A percentile compares a stretch with the other conserved stretches of the same genome.
These are phyloP conservation scores for Elsinoe arachidis DNA, from an alignment of 2,329 filamentous ascomycete genomes.

Conservation along the genomic window DNA sequence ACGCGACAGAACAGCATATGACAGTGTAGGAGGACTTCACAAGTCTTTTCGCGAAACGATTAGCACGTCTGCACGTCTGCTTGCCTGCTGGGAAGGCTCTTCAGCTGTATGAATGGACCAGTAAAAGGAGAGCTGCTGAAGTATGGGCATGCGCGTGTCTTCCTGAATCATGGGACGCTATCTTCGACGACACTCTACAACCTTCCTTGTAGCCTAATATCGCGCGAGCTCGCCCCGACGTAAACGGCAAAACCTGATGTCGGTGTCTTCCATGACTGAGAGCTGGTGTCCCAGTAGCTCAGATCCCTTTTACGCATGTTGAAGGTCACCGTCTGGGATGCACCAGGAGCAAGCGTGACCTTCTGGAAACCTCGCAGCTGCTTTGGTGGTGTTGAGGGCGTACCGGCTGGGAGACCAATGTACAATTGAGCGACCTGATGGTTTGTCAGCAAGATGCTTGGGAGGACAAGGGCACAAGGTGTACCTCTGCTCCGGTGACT, in stretches of 20 bases:
- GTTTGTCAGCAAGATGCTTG: conserved; percentile 50
- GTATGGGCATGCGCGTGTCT: too few species aligned
- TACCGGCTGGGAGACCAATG: conserved; percentile 48
- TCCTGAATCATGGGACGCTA: too few species aligned
- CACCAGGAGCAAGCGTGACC: conserved; percentile 19
- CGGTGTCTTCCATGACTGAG: conserved; percentile 20
- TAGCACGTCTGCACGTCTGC: too few species aligned
- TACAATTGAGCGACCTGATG: conserved; percentile 51
- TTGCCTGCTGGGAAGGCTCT: too few species aligned
- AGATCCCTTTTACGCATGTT: conserved; percentile 15
- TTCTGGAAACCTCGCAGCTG: conserved; percentile 24
- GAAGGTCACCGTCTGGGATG: conserved; percentile 15
- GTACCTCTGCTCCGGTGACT: conserved; percentile 40
- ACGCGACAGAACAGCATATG: too few species aligned
- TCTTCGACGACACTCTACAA: background rate
- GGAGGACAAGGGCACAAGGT: conserved; percentile 46
- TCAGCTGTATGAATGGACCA: too few species aligned
- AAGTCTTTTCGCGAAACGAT: too few species aligned
- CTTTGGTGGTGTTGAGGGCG: conserved; percentile 22
- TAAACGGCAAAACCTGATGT: conserved; percentile 24
- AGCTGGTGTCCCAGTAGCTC: conserved; percentile 13
- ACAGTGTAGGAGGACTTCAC: too few species aligned
- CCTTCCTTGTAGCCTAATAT: conserved; percentile 22
- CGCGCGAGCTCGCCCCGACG: conserved; percentile 30
- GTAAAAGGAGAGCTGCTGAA: too few species aligned